These are phyloP conservation scores for Talaromyces sp. DNA, from an alignment of 2,329 filamentous ascomycete species.

Conservation along the genomic window DNA sequence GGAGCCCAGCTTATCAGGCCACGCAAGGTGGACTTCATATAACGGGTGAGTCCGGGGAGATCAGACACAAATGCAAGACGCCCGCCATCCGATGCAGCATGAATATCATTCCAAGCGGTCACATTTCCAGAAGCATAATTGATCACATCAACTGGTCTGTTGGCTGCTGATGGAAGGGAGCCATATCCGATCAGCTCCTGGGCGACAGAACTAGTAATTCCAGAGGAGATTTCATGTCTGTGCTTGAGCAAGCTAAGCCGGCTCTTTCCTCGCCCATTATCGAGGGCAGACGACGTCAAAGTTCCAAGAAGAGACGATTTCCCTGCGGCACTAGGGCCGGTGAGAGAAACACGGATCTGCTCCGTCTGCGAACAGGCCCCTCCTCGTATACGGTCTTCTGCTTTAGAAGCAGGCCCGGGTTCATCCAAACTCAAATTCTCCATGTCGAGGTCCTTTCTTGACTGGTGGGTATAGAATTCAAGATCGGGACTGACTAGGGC, in stretches of 20 bases:
- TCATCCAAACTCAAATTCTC: conserved; percentile 5
- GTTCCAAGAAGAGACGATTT: conserved; percentile 90
- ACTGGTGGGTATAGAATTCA: conserved; percentile 34
- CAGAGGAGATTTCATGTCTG: conserved; percentile 85
- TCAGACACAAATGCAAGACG: conserved; percentile 86
- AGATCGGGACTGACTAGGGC: conserved; percentile 77
- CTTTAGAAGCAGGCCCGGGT: neutral
- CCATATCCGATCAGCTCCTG: conserved; percentile 89
- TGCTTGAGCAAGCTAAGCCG: conserved; percentile 85
- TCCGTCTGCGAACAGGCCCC: conserved; percentile 52
- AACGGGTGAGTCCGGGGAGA: conserved; percentile 85
- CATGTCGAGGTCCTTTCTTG: conserved; percentile 3
- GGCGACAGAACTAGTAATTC: conserved; percentile 88
- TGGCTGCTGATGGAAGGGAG: conserved; percentile 13
- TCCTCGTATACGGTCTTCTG: conserved; percentile 15
- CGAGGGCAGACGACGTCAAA: conserved; percentile 77
- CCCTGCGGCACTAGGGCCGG: conserved; percentile 82
- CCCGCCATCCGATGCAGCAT: conserved; percentile 66
- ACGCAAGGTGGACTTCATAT: conserved; percentile 80
- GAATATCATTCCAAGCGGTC: conserved; percentile 91
- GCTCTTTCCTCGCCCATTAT: conserved; percentile 89
- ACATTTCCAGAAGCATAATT: conserved; percentile 86
- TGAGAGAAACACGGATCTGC: conserved; percentile 81
- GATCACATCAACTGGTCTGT: conserved; percentile 50
- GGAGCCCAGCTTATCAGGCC: conserved; percentile 94